phyloP scores from a whole-genome alignment of 257 asterid species.

The Nicotiana tabacum region DNA sequence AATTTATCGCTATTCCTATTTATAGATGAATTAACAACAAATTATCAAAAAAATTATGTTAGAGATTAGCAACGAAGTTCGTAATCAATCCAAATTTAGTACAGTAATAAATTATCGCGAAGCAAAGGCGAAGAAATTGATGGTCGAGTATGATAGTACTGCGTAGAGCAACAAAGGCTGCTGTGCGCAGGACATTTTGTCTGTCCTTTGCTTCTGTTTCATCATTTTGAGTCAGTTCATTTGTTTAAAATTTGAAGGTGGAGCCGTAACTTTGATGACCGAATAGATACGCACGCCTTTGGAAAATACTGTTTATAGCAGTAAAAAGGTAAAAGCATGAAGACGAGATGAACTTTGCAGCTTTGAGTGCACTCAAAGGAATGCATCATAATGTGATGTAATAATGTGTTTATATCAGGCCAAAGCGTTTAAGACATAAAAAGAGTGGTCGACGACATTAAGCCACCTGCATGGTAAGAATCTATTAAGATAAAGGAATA shows the following conservation, averaged over 20 bases:
- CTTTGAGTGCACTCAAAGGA: conserved; percentile 7
- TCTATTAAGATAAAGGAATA: too few species aligned
- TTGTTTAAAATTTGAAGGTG: background rate
- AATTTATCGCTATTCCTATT: too few species aligned
- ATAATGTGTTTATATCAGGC: background rate
- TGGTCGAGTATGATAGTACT: background rate
- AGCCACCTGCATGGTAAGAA: too few species aligned
- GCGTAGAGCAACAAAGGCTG: background rate
- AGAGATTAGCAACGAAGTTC: too few species aligned
- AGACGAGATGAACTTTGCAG: background rate
- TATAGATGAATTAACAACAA: too few species aligned
- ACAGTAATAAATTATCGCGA: background rate
- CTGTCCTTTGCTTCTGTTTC: background rate
- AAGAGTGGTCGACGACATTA: too few species aligned
- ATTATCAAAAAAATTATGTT: too few species aligned
- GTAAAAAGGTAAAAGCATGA: background rate
- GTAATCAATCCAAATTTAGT: too few species aligned
- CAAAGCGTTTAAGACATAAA: background rate
- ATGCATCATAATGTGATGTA: background rate
- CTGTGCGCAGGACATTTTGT: background rate
- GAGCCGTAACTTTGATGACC: background rate
- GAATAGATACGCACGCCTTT: background rate
- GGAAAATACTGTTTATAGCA: background rate
- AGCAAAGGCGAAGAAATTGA: background rate
- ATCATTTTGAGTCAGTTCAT: background rate